A percentile compares a stretch with the other conserved stretches of the same genome.
Evolutionary conservation across 371 early-diverging fungal genomes (phyloP).

Genomic region (Mortierella sp.): DNA sequence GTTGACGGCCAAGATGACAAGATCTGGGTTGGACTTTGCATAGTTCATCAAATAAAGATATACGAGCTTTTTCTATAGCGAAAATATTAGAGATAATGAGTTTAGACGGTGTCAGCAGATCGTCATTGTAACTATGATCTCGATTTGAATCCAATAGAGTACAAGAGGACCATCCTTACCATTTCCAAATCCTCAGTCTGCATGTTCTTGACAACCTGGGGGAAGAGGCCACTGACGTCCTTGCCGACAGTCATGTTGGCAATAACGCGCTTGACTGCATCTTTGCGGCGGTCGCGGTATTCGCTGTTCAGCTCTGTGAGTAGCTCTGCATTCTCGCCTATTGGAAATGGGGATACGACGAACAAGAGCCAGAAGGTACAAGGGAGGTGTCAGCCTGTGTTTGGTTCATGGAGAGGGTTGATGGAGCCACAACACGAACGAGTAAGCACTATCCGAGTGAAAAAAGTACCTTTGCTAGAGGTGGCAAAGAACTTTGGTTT

Average conservation of each 20-base stretch:
- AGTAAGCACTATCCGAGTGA: background rate
- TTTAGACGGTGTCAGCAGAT: background rate
- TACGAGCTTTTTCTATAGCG: slow-evolving; percentile 92
- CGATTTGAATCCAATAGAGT: slow-evolving; percentile 60
- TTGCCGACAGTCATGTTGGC: slow-evolving; percentile 93
- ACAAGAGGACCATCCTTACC: slow-evolving; percentile 90
- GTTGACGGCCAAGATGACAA: slow-evolving; percentile 87
- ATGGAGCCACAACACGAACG: slow-evolving; percentile 2
- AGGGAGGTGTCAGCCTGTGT: slow-evolving; percentile 1
- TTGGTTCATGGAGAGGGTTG: slow-evolving; percentile 7
- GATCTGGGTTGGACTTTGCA: slow-evolving; percentile 88
- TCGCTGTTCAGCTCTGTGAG: slow-evolving; percentile 97
- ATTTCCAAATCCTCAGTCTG: slow-evolving; percentile 98
- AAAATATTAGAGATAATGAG: slow-evolving; percentile 41
- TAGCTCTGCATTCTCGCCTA: slow-evolving; percentile 97
- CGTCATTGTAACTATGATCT: slow-evolving; percentile 80
- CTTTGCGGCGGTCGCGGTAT: slow-evolving; percentile 94
- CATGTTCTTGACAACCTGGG: slow-evolving; percentile 99
- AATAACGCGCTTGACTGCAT: slow-evolving; percentile 97
- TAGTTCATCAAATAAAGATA: slow-evolving; percentile 92
- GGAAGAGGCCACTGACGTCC: slow-evolving; percentile 89
- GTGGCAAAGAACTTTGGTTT: slow-evolving; percentile 76
- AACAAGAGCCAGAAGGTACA: background rate
- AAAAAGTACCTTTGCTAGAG: slow-evolving; percentile 70
- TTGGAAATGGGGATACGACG: slow-evolving; percentile 39